phyloP scores from a whole-genome alignment of 2,329 filamentous ascomycete genomes.

The Myriosclerotinia duriaeana region DNA sequence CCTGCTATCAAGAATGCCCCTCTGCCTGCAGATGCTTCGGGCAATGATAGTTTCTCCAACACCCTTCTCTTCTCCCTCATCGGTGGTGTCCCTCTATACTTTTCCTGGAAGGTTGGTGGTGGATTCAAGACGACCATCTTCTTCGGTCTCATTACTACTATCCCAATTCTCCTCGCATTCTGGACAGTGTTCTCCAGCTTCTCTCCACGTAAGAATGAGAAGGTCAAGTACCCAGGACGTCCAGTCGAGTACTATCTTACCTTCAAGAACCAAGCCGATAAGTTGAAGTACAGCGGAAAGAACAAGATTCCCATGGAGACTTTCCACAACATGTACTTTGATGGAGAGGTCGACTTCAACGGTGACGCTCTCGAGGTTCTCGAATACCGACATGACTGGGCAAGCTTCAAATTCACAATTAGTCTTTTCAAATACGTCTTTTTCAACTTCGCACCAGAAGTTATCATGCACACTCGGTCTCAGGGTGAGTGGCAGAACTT shows the following conservation, averaged over 20 bases:
- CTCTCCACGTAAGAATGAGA: slow-evolving; percentile 88
- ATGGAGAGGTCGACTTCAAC: slow-evolving; percentile 92
- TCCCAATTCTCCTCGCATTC: slow-evolving; percentile 78
- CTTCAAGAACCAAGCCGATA: slow-evolving; percentile 65
- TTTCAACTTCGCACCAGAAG: slow-evolving; percentile 81
- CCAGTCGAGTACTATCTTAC: slow-evolving; percentile 88
- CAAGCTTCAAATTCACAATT: slow-evolving; percentile 86
- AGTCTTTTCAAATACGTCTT: slow-evolving; percentile 86
- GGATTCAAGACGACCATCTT: slow-evolving; percentile 86
- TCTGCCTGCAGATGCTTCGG: slow-evolving; percentile 83
- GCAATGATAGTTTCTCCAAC: slow-evolving; percentile 87
- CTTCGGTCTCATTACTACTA: slow-evolving; percentile 73
- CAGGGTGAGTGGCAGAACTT: slow-evolving; percentile 58
- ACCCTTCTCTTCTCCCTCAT: slow-evolving; percentile 69
- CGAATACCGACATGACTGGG: slow-evolving; percentile 97
- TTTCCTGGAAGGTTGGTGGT: slow-evolving; percentile 80
- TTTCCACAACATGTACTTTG: slow-evolving; percentile 98
- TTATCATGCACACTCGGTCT: slow-evolving; percentile 87
- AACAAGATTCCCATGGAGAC: slow-evolving; percentile 88
- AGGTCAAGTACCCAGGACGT: slow-evolving; percentile 80
- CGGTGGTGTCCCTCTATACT: slow-evolving; percentile 70
- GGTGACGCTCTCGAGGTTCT: slow-evolving; percentile 84
- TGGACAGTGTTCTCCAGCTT: slow-evolving; percentile 79
- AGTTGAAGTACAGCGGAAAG: slow-evolving; percentile 69
- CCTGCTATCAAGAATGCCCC: slow-evolving; percentile 91